Conservation (phyloP, 1,284 basidiomycete species). For the Ustilago shanxiensis region DNA sequence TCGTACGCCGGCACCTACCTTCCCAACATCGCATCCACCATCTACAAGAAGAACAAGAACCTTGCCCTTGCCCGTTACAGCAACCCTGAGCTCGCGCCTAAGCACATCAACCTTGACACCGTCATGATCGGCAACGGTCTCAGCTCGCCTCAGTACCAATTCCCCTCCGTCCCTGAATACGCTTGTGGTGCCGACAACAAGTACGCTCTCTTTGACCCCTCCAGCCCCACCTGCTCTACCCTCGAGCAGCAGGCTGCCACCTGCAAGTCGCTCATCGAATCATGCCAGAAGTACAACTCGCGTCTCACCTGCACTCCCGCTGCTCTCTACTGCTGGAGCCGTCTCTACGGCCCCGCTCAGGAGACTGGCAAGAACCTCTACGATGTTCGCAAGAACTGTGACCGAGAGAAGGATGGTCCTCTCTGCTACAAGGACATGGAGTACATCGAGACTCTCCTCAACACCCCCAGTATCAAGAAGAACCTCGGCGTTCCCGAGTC, state of each 20-base stretch:
- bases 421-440: conserved; percentile 76
- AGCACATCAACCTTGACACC: conserved; percentile 64
- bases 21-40: conserved; percentile 65
- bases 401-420: conserved; percentile 77
- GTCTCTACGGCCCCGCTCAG: conserved; percentile 73
- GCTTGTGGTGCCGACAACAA: conserved; percentile 74
- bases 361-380: conserved; percentile 75
- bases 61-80: conserved; percentile 43
- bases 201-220: conserved; percentile 79
- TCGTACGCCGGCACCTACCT: conserved; percentile 77
- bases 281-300: conserved; percentile 67
- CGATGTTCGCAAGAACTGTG: conserved; percentile 84
- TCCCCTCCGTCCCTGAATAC: conserved; percentile 79
- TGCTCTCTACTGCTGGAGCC: conserved; percentile 72
- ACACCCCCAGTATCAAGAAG: conserved; percentile 76
- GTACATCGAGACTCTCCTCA: conserved; percentile 71
- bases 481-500: conserved; percentile 79
- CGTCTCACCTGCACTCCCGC: conserved; percentile 74
- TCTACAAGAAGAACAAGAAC: conserved; percentile 67
- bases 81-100: conserved; percentile 42
- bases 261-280: conserved; percentile 76
- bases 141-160: conserved; percentile 68
- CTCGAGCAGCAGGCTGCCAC: conserved; percentile 78
- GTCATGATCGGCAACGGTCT: conserved; percentile 69
- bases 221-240: conserved; percentile 78